Conservation (phyloP, 2,329 filamentous ascomycete genomes). For the Pleomassaria siparia region DNA sequence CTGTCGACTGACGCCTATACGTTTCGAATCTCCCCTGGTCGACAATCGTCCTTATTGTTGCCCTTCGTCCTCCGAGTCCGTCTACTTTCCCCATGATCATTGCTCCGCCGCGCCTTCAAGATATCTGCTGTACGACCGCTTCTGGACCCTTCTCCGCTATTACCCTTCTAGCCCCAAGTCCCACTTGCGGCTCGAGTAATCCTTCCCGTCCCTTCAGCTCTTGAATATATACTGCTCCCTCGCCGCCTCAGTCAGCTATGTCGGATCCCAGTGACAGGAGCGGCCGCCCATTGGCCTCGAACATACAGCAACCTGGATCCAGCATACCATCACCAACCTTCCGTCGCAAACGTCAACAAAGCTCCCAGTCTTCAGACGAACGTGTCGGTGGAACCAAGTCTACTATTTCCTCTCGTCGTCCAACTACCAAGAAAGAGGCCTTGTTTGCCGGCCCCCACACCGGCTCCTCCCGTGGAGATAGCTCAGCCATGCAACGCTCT, state of each 20-base stretch:
- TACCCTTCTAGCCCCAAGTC: slow-evolving; percentile 25
- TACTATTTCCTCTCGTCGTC: slow-evolving; percentile 29
- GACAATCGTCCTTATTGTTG: slow-evolving; percentile 33
- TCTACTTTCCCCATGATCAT: slow-evolving; percentile 30
- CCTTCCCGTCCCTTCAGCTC: slow-evolving; percentile 28
- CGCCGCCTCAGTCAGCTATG: slow-evolving; percentile 33
- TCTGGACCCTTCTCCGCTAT: slow-evolving; percentile 32
- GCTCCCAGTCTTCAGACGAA: slow-evolving; percentile 33
- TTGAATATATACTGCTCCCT: slow-evolving; percentile 36
- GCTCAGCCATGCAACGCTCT: slow-evolving; percentile 36
- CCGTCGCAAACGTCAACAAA: slow-evolving; percentile 22
- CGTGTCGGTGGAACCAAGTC: slow-evolving; percentile 22
- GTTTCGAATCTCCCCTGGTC: slow-evolving; percentile 26
- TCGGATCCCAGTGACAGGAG: slow-evolving; percentile 35
- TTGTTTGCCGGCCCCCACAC: slow-evolving; percentile 23
- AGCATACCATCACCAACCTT: slow-evolving; percentile 15
- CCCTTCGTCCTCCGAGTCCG: slow-evolving; percentile 27
- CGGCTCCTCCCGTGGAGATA: slow-evolving; percentile 31
- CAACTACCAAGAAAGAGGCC: slow-evolving; percentile 23
- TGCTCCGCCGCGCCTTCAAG: slow-evolving; percentile 28
- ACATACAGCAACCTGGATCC: slow-evolving; percentile 25
- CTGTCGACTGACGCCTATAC: slow-evolving; percentile 27
- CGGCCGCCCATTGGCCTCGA: slow-evolving; percentile 33
- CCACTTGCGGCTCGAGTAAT: slow-evolving; percentile 35
- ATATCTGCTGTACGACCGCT: slow-evolving; percentile 36